These are phyloP conservation scores for Ceratocystis harringtonii DNA, from an alignment of 2,329 filamentous ascomycete genomes.

Conservation along the genomic window DNA sequence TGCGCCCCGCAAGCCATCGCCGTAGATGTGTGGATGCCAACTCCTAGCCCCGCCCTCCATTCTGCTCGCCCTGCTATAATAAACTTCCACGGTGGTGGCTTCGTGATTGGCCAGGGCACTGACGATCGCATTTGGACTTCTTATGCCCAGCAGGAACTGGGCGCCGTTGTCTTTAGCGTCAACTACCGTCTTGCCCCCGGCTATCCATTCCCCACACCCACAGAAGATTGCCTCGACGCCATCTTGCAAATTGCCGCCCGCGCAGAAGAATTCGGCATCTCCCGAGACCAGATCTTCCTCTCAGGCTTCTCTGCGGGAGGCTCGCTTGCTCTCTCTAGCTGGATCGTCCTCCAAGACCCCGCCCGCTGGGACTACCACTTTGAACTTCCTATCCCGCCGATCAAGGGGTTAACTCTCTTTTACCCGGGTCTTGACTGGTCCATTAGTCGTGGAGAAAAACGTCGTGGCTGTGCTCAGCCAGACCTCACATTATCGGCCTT, in stretches of 20 bases:
- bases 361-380: constrained; percentile 27
- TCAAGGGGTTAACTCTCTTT: constrained; percentile 42
- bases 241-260: constrained; percentile 44
- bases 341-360: constrained; percentile 32
- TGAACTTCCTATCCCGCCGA: constrained; percentile 27
- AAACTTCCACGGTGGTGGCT: constrained; percentile 55
- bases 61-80: constrained; percentile 35
- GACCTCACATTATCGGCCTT: constrained; percentile 43
- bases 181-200: constrained; percentile 55
- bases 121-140: constrained; percentile 49
- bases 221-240: constrained; percentile 51
- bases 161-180: constrained; percentile 46
- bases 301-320: constrained; percentile 52
- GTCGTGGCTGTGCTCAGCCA: constrained; percentile 37
- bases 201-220: constrained; percentile 46
- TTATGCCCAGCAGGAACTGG: constrained; percentile 35
- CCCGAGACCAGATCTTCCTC: constrained; percentile 39
- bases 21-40: constrained; percentile 33
- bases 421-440: constrained; percentile 51
- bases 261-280: constrained; percentile 42
- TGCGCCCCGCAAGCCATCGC: constrained; percentile 29
- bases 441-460: constrained; percentile 38
- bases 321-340: constrained; percentile 37
- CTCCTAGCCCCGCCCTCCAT: neutral
- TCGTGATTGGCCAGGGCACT: constrained; percentile 46